Evolutionary conservation across 768 basidiomycete species (phyloP).

Genomic region (Cystobasidium onofrii): DNA sequence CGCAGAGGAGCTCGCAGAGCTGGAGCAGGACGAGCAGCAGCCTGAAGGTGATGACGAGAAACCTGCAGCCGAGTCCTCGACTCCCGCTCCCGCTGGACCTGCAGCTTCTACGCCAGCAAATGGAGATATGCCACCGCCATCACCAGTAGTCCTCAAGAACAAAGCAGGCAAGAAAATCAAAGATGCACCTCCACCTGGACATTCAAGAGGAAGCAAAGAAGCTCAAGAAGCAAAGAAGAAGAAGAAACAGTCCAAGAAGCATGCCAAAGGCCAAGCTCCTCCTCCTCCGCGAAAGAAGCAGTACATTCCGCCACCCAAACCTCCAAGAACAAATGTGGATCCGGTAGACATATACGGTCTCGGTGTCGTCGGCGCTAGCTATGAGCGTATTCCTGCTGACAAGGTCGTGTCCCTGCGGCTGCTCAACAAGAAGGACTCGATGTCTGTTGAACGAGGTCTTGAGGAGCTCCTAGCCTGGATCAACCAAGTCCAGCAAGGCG

Average conservation of each 20-base stretch:
- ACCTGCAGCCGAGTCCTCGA: background rate
- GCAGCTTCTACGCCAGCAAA: background rate
- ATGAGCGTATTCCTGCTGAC: constrained; percentile 9
- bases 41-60: background rate
- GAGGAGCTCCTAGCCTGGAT: constrained; percentile 27
- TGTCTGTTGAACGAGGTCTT: constrained; percentile 23
- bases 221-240: background rate
- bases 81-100: background rate
- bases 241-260: constrained; percentile 29
- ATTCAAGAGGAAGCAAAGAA: background rate
- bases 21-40: background rate
- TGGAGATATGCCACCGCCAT: background rate
- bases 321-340: constrained; percentile 11
- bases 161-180: constrained; percentile 8
- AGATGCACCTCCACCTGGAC: background rate
- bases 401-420: constrained; percentile 23
- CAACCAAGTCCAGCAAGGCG: background rate
- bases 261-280: constrained; percentile 7
- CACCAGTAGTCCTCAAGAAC: background rate
- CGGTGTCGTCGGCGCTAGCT: constrained; percentile 18
- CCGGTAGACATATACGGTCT: constrained; percentile 31
- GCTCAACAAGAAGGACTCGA: constrained; percentile 33
- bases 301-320: constrained; percentile 31
- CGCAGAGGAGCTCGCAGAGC: background rate
- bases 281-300: constrained; percentile 28